Conservation (phyloP, 1,284 basidiomycete genomes). For the Leccinum ponderosum region DNA sequence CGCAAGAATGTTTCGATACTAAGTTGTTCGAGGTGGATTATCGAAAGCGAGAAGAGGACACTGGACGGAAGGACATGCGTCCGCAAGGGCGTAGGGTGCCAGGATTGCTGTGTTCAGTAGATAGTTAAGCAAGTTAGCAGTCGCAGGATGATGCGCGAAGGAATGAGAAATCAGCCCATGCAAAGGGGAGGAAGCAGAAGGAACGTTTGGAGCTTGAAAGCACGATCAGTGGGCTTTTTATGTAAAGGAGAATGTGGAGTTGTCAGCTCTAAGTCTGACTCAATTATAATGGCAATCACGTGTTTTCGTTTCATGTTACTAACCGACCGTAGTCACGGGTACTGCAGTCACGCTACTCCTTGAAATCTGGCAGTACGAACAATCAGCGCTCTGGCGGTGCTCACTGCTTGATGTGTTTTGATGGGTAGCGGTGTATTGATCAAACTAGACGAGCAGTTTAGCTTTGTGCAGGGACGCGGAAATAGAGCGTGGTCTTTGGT, state of each 20-base stretch:
- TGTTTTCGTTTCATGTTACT: slow-evolving; percentile 8
- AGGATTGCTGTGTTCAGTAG: slow-evolving; percentile 13
- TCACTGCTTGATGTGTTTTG: not conserved
- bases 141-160: not conserved
- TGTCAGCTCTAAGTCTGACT: slow-evolving; percentile 14
- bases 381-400: slow-evolving; percentile 6
- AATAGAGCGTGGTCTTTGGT: slow-evolving; percentile 6
- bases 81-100: slow-evolving; percentile 22
- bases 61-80: slow-evolving; percentile 22
- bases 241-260: slow-evolving; percentile 11
- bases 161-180: slow-evolving; percentile 22
- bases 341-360: no score
- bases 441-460: not conserved
- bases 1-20: slow-evolving; percentile 1
- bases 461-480: slow-evolving; percentile 6
- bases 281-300: slow-evolving; percentile 14
- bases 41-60: slow-evolving; percentile 10
- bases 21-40: slow-evolving; percentile 10
- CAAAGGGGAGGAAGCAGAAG: not conserved
- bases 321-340: not conserved
- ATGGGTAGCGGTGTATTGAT: not conserved
- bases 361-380: slow-evolving; percentile 1
- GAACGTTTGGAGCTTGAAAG: not conserved
- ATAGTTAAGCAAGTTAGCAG: not conserved
- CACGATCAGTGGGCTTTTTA: slow-evolving; percentile 14